Conservation (phyloP, 208 protist genomes). For the Wallacemonas sp. region DNA sequence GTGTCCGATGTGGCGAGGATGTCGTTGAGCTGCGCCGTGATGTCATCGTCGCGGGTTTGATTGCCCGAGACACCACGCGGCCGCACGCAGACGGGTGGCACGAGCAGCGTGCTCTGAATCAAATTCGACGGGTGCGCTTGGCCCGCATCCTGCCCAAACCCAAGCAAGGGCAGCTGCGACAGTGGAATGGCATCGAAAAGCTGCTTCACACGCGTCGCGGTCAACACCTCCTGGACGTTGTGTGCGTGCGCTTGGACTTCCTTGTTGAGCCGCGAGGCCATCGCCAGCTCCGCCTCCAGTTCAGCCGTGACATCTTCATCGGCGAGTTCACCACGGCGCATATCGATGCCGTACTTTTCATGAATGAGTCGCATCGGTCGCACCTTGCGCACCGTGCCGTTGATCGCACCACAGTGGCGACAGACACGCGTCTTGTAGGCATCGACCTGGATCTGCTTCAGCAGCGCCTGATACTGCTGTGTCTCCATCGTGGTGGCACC, state of each 20-base stretch:
- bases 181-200: constrained; percentile 94
- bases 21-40: constrained; percentile 96
- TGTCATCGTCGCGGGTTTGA: constrained; percentile 97
- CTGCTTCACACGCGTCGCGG: constrained; percentile 85
- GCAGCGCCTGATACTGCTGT: constrained; percentile 60
- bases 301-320: constrained; percentile 39
- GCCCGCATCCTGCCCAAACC: constrained; percentile 77
- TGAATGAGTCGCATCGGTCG: constrained; percentile 82
- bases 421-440: constrained; percentile 93
- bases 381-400: constrained; percentile 90
- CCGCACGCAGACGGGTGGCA: constrained; percentile 97
- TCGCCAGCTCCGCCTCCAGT: constrained; percentile 45
- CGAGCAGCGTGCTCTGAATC: constrained; percentile 93
- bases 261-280: constrained; percentile 57
- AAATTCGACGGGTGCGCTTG: constrained; percentile 86
- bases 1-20: constrained; percentile 88
- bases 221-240: constrained; percentile 93
- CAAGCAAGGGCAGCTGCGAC: constrained; percentile 94
- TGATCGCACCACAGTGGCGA: constrained; percentile 92
- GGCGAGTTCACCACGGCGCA: constrained; percentile 61
- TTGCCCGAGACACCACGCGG: constrained; percentile 90
- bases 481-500: constrained; percentile 44
- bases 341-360: constrained; percentile 80
- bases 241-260: constrained; percentile 52
- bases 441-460: constrained; percentile 83